These are phyloP conservation scores for Carallia pectinifolia DNA, from an alignment of 345 rosid species.

Conservation along the genomic window DNA sequence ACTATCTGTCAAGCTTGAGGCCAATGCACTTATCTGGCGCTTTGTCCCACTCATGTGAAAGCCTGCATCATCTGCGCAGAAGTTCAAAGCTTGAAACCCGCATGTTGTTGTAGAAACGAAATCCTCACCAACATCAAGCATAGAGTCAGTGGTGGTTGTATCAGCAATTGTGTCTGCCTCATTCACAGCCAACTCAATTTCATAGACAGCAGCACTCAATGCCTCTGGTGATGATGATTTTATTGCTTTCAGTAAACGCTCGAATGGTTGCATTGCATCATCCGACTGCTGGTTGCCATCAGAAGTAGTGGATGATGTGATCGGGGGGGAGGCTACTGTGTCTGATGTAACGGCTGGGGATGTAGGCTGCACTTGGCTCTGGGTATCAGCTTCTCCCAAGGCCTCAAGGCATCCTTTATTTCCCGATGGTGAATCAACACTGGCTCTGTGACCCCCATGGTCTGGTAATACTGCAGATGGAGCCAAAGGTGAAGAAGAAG, in stretches of 20 bases:
- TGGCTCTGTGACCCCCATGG: too few relatives aligned
- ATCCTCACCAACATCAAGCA: not conserved
- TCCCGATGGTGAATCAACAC: too few relatives aligned
- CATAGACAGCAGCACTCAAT: not conserved
- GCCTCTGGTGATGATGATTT: not conserved
- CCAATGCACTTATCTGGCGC: not conserved
- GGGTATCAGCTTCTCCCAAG: not conserved
- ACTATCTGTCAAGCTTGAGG: not conserved
- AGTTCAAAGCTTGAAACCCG: not conserved
- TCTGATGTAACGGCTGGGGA: not conserved
- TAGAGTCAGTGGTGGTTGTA: not conserved
- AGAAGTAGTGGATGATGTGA: not conserved
- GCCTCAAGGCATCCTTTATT: too few relatives aligned
- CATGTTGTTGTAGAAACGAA: not conserved
- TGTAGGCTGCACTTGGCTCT: not conserved
- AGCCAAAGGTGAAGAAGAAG: not conserved
- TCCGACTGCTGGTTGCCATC: not conserved
- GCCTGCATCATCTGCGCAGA: not conserved
- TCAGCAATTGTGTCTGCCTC: not conserved
- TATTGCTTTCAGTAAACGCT: conserved; percentile 4
- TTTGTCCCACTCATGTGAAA: not conserved
- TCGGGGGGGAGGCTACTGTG: not conserved
- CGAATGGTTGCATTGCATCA: not conserved
- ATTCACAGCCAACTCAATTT: conserved; percentile 1
- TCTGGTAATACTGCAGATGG: not conserved